Percentiles rank a stretch among this genome's conserved stretches.
phyloP scores from a whole-genome alignment of 148 eudicot genomes.

The Drosera capensis region DNA sequence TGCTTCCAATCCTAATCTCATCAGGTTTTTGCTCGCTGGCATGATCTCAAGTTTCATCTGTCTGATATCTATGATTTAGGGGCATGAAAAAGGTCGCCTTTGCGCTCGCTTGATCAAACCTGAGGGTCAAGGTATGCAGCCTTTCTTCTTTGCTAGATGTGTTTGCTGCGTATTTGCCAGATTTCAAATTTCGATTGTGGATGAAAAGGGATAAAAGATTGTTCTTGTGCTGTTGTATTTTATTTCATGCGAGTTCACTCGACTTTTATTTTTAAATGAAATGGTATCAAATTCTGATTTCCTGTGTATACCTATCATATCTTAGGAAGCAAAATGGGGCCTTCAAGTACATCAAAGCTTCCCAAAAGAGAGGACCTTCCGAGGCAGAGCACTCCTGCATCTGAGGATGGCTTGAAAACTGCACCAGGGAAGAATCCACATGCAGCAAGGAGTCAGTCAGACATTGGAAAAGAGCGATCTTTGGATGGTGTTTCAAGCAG shows the following conservation, averaged over 20 bases:
- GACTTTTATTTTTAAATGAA: too few species aligned
- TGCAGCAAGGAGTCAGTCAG: constrained; percentile 9
- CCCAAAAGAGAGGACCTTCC: constrained; percentile 2
- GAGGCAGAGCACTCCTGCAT: constrained; percentile 1
- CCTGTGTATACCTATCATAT: constrained; percentile 18
- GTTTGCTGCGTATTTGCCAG: constrained; percentile 1
- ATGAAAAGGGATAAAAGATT: background rate
- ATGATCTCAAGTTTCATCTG: background rate
- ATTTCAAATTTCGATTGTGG: background rate
- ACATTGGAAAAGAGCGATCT: constrained; percentile 14
- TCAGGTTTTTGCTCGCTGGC: too few species aligned
- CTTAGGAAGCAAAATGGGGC: constrained; percentile 25
- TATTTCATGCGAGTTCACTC: too few species aligned
- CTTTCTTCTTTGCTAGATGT: background rate
- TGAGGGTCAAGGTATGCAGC: constrained; percentile 31
- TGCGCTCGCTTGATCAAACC: constrained; percentile 46
- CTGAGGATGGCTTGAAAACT: constrained; percentile 9
- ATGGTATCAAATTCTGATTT: too few species aligned
- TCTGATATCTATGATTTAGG: constrained; percentile 23
- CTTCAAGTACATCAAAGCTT: constrained; percentile 8
- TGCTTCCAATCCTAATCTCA: too few species aligned
- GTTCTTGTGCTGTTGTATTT: too few species aligned
- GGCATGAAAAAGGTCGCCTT: constrained; percentile 16
- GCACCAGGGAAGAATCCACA: constrained; percentile 6
- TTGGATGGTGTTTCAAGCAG: constrained; percentile 31